Evolutionary conservation across 225 moss, liverwort and hornwort genomes (phyloP), one percentile per base, ranked within the genome.

Genomic region (Rhytidiadelphus loreus): DNA sequence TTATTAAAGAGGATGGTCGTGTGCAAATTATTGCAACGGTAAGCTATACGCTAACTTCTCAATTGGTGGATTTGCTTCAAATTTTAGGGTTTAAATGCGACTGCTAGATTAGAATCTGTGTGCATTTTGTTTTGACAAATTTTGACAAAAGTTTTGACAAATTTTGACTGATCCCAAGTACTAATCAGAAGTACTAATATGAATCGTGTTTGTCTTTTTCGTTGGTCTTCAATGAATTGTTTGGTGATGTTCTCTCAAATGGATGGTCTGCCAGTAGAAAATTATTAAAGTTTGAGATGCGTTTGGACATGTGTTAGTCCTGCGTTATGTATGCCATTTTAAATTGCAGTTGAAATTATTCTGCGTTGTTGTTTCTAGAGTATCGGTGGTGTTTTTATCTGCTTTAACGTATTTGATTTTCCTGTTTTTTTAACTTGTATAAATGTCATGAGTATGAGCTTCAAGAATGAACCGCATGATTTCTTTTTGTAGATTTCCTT

Each of bases 21-120:
- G 95, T 96, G 76, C 98, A 95, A 82, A 94, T 96, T 60, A 93
- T 95, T 88, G 96, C 95, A 8, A 95, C 90, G 94, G 98, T 96
- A 64, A 89, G 91, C 33, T 78, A 20, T 43, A 64, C 64, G 30
- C 65, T 48, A 41, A 64, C 30, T 77, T 65, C 65, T 77, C 24
- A 48, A 65, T 78, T 78, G 66, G 29, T 41, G 41, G 13, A 41
- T 80, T 58, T 41, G 39, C 80, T 80, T 58, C 58, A 58, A 29
- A 26, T 41, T 80, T 19, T 28, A 58, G 41, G 41, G 19, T 41
- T 58, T 80, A 33, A 81, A 33, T 62, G 60, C 46, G 46, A 62
- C 46, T 33, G 3, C 59, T 23, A 33, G 61, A 81, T 81, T 23
- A 81, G 12, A 46, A 20, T 61, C 32, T 39, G 29, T 29, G 29